phyloP scores from a whole-genome alignment of 1,284 basidiomycete species.

The Naganishia sp. region DNA sequence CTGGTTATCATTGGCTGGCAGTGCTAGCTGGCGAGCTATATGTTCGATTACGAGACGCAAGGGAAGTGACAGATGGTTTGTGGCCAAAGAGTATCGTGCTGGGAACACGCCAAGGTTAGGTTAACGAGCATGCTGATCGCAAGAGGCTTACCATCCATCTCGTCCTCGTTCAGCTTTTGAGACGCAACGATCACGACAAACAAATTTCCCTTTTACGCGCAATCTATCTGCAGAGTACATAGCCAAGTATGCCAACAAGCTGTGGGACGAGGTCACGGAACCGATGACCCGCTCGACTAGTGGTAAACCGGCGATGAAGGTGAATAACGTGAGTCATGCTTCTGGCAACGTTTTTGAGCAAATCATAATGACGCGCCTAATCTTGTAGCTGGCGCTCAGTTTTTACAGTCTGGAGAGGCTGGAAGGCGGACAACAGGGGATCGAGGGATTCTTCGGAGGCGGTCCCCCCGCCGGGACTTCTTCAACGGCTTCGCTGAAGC shows the following conservation, averaged over 20 bases:
- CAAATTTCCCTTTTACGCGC: constrained; percentile 74
- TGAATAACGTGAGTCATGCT: constrained; percentile 60
- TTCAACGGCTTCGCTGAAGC: constrained; percentile 29
- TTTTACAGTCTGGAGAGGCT: constrained; percentile 80
- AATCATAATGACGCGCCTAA: not conserved
- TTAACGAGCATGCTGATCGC: constrained; percentile 24
- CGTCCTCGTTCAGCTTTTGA: constrained; percentile 62
- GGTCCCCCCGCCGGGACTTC: not conserved
- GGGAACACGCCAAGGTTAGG: constrained; percentile 67
- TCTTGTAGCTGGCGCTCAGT: constrained; percentile 63
- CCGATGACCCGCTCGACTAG: constrained; percentile 50
- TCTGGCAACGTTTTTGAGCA: not conserved
- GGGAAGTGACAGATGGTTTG: constrained; percentile 69
- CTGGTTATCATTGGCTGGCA: constrained; percentile 85
- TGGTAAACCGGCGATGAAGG: constrained; percentile 58
- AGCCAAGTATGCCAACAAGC: constrained; percentile 71
- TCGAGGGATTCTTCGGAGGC: constrained; percentile 76
- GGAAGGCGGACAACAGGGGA: constrained; percentile 79
- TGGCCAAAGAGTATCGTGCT: constrained; percentile 93
- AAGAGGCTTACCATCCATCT: not conserved
- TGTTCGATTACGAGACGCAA: constrained; percentile 77
- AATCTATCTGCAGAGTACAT: constrained; percentile 76
- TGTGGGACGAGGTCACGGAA: constrained; percentile 82
- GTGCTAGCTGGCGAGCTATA: constrained; percentile 87
- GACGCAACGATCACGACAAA: constrained; percentile 71